These are phyloP conservation scores for Yarrowia keelungensis DNA, from an alignment of 805 yeast genomes.

Conservation along the genomic window DNA sequence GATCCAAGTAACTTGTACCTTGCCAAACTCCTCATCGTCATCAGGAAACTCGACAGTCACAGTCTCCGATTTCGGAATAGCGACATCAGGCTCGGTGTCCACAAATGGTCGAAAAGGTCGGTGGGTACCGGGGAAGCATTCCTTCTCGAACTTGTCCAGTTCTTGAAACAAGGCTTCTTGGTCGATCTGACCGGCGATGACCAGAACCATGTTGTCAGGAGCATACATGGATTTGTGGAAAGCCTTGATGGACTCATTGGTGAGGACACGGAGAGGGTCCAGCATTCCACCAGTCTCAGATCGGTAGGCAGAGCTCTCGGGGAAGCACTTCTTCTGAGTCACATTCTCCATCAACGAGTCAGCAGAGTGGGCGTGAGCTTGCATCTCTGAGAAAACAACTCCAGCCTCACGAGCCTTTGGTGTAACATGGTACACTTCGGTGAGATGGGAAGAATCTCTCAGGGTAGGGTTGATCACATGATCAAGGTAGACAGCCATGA, in stretches of 20 bases:
- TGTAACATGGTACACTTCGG: slow-evolving; percentile 95
- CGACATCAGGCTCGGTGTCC: slow-evolving; percentile 60
- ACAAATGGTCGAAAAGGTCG: slow-evolving; percentile 75
- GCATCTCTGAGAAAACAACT: slow-evolving; percentile 97
- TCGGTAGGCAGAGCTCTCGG: slow-evolving; percentile 76
- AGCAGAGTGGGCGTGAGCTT: slow-evolving; percentile 82
- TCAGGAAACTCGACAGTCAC: slow-evolving; percentile 82
- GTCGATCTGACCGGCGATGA: slow-evolving; percentile 85
- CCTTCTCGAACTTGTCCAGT: slow-evolving; percentile 67
- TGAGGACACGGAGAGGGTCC: slow-evolving; percentile 72
- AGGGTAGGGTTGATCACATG: slow-evolving; percentile 85
- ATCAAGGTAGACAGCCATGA: slow-evolving; percentile 89
- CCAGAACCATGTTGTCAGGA: slow-evolving; percentile 82
- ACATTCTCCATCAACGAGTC: slow-evolving; percentile 69
- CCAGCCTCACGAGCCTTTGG: slow-evolving; percentile 92
- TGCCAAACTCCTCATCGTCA: slow-evolving; percentile 83
- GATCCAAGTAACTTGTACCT: slow-evolving; percentile 74
- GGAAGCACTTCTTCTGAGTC: slow-evolving; percentile 49
- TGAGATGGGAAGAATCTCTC: slow-evolving; percentile 86
- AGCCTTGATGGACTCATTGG: slow-evolving; percentile 73
- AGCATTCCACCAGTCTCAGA: slow-evolving; percentile 95
- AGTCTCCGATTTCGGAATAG: slow-evolving; percentile 53
- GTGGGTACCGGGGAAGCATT: slow-evolving; percentile 52
- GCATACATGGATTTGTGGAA: slow-evolving; percentile 78
- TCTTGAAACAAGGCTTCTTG: slow-evolving; percentile 69